A percentile compares a stretch with the other conserved stretches of the same genome.
Evolutionary conservation across 805 yeast genomes (phyloP).

Genomic region (Nematodospora valgi): DNA sequence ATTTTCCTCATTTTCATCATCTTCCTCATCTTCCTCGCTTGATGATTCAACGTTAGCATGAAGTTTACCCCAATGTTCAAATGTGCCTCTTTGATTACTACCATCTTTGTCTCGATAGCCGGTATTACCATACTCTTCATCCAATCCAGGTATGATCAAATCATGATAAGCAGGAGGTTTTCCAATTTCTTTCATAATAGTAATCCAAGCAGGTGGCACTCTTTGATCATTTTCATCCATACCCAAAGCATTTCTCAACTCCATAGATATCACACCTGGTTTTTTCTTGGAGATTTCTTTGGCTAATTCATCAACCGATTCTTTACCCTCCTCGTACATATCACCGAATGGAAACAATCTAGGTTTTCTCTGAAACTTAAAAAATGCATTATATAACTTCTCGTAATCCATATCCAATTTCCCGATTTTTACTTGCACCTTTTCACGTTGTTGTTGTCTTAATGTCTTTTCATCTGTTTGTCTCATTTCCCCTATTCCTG

Average conservation of each 20-base stretch:
- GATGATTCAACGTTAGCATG: conserved; percentile 26
- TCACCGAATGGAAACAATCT: conserved; percentile 68
- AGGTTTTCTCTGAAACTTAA: conserved; percentile 76
- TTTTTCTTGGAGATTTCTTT: conserved; percentile 34
- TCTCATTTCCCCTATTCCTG: conserved; percentile 88
- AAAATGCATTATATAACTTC: conserved; percentile 80
- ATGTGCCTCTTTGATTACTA: conserved; percentile 11
- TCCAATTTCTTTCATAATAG: conserved; percentile 64
- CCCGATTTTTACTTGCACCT: conserved; percentile 88
- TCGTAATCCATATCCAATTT: conserved; percentile 81
- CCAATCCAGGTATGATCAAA: conserved; percentile 52
- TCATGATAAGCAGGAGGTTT: conserved; percentile 81
- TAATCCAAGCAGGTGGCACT: conserved; percentile 76
- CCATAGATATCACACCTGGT: conserved; percentile 69
- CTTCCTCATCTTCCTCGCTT: conserved; percentile 26
- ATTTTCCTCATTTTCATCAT: conserved; percentile 55
- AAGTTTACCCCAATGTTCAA: conserved; percentile 33
- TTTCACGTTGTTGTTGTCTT: conserved; percentile 72
- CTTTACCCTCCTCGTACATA: conserved; percentile 74
- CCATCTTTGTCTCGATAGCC: conserved; percentile 25
- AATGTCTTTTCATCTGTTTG: conserved; percentile 55
- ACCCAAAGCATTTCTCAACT: conserved; percentile 67
- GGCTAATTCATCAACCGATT: conserved; percentile 40
- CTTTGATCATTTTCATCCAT: conserved; percentile 43
- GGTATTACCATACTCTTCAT: conserved; percentile 30